Base-by-base conservation (phyloP, 257 asterid genomes). In the Catharanthus roseus region DNA sequence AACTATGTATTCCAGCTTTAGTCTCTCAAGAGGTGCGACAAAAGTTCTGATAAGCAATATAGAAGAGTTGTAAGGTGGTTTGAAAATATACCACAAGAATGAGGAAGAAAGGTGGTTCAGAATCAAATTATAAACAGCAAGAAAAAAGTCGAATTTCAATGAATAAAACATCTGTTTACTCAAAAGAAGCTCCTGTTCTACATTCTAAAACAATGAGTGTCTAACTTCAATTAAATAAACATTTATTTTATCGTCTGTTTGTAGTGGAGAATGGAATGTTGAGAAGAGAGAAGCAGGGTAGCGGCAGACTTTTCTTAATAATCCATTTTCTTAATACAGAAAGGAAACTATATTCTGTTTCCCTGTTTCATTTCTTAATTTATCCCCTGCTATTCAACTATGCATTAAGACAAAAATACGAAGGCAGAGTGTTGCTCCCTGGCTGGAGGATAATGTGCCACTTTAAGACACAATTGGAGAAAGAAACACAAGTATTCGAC, bases 21-120 rank as follows among this genome's bases (percentile, higher is more conserved):
- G 75, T 85, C 99, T 88, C 88, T 93, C 99, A 80, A 93, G 80
- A 10, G 99, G 99, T 57, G 97, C 97, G 76, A 93, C 96, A 82
- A 91, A 77, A 63, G 99, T 89, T 86, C 99, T 93, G 95, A 75
- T 61, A 78, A 82, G 72, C 62, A 70, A 60, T 33, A 49, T 12
- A 76, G 72, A 28, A 77, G 65, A 67, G 69, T 73, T 65, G 23
- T 28, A 15, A 54, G 70, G 65, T 76, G 57, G 68, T 15, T 67
- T 49, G 15, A 9, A 24, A 36, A 70, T 60, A 49, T 36, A n/a
- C 2, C 16, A 45, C 42, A 12, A 54, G 41, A 24, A n/a, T 38
- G 13, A 21, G 10, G 12, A 47, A 9, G 6, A 33, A 41, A 16
- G 23, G 13, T 3, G 39, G 65, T 5, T 34, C 4, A 18, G 39